Base-by-base conservation (phyloP, 1,284 basidiomycete genomes). In the Volvariella surrecta region DNA sequence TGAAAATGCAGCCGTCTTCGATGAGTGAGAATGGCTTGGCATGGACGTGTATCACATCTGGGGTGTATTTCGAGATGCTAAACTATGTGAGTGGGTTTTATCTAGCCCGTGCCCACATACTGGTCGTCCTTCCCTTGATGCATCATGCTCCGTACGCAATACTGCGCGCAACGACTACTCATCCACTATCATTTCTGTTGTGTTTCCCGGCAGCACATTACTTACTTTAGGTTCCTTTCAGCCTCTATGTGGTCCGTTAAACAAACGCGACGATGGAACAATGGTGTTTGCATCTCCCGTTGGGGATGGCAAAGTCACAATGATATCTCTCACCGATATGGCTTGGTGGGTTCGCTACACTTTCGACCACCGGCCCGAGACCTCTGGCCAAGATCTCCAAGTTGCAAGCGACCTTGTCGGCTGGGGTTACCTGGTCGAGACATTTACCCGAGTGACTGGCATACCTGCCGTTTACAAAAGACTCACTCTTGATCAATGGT, bases 261-360 rank as follows among this genome's bases (percentile, higher is more conserved):
- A 64, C 40, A 50, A 58, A 34, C 63, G 62, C 31, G 48, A 51
- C 9, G 70, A 73, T 41, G 70, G 70, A 6, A 69, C 68, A 2
- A 59, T 62, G 39, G 66, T 72, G 19, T 73, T 73, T 52, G 67
- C 62, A 3, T 53, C 62, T 8, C 62, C 65, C 0, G 52, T 70
- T 21, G 58, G 53, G 3, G 54, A 60, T 22, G 71, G 68, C 0
- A 62, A 65, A 43, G 56, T 70, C 16, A 67, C 68, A 16, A 58
- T 72, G 58, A 66, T 72, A 37, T 59, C 68, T 2, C 60, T 73
- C n/a, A 48, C 53, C n/a, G 71, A 73, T 50, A 50, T 73, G 20
- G 71, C 66, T 30, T 71, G 63, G 60, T 73, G 67, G 60, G 67
- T 63, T 10, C 61, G 69, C 18, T 71, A 68, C 50, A 65, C 64